These are phyloP conservation scores for Telopea speciosissima DNA, from an alignment of 177 flowering plant genomes.

Conservation along the genomic window DNA sequence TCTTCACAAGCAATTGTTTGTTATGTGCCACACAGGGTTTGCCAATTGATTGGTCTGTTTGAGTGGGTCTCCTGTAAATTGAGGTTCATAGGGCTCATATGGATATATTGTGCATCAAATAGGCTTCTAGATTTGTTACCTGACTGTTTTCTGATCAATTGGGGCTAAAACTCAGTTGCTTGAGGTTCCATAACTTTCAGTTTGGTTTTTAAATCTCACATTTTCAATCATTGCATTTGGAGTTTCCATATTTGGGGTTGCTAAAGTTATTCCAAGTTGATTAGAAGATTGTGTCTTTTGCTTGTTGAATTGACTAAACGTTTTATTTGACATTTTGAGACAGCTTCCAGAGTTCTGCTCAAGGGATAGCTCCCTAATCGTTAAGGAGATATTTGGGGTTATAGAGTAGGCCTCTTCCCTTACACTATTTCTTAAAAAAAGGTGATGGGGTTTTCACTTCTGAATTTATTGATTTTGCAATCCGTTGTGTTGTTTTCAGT, in stretches of 20 bases:
- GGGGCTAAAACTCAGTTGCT: background rate
- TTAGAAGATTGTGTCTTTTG: background rate
- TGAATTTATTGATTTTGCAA: background rate
- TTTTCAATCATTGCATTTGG: background rate
- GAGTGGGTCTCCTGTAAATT: background rate
- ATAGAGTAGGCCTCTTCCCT: conserved; percentile 60
- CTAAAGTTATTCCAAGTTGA: background rate
- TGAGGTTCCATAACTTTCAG: background rate
- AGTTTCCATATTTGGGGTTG: background rate
- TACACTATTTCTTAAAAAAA: background rate
- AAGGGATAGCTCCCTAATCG: conserved; percentile 61
- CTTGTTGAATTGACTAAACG: conserved; percentile 11
- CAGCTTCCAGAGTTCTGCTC: conserved; percentile 94
- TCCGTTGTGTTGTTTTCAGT: conserved; percentile 31
- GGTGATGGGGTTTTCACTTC: background rate
- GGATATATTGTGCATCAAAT: background rate
- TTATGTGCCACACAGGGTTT: background rate
- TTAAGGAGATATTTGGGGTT: conserved; percentile 91
- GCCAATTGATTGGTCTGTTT: background rate
- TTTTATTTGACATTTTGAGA: conserved; percentile 13
- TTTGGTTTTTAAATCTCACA: background rate
- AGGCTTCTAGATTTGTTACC: background rate
- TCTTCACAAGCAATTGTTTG: background rate
- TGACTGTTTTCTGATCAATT: background rate
- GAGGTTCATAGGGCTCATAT: background rate